Evolutionary conservation across 306 rosid species (phyloP).

Genomic region (Carpinus viminea): DNA sequence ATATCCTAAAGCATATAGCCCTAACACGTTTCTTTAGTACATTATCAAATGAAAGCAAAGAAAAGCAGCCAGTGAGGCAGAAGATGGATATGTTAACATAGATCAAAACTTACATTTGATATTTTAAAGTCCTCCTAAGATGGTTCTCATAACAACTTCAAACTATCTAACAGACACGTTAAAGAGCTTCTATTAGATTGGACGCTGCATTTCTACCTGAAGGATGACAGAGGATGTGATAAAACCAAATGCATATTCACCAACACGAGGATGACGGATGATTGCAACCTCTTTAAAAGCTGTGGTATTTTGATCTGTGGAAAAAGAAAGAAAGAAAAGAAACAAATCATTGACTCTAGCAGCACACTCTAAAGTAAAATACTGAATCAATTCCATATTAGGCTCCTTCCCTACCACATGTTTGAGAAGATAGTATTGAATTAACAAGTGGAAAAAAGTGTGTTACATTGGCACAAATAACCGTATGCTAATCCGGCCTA

Average conservation of each 20-base stretch:
- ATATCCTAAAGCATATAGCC: neutral
- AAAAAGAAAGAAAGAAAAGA: neutral
- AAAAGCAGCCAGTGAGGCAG: neutral
- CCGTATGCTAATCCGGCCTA: no score
- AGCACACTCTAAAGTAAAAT: neutral
- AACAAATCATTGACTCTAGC: neutral
- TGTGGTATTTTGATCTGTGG: slow-evolving; percentile 52
- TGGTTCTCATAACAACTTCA: neutral
- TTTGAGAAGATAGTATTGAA: no score
- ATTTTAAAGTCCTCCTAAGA: neutral
- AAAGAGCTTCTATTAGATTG: neutral
- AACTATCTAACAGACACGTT: neutral
- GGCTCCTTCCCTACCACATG: no score
- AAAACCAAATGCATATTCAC: slow-evolving; percentile 60
- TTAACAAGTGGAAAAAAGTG: no score
- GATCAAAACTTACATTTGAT: neutral
- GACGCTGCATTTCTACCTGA: slow-evolving; percentile 32
- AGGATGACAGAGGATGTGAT: slow-evolving; percentile 53
- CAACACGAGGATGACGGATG: slow-evolving; percentile 54
- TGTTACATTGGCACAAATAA: no score
- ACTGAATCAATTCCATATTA: neutral
- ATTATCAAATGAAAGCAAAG: neutral
- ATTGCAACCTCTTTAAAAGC: slow-evolving; percentile 63
- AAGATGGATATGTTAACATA: neutral
- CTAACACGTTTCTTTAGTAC: neutral